Conservation (phyloP, 164 flowering plant species). For the Paratinospora sagittata region DNA sequence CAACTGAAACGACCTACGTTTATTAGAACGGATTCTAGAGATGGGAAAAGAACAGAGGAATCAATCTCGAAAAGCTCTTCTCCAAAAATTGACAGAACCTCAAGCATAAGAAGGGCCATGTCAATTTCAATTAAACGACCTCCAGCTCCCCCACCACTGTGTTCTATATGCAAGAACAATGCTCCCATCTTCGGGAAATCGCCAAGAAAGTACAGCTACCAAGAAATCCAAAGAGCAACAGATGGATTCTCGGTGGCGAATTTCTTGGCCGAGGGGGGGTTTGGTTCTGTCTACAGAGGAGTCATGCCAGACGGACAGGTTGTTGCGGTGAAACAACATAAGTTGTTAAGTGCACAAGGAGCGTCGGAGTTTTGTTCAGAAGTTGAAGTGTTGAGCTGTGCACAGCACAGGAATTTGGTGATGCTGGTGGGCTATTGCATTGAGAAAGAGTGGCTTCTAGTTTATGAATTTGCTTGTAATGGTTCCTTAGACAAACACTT, state of each 20-base stretch:
- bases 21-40: conserved; percentile 4
- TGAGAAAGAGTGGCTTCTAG: conserved; percentile 33
- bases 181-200: conserved; percentile 35
- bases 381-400: conserved; percentile 46
- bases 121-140: conserved; percentile 31
- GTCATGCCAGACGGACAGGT: conserved; percentile 39
- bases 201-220: conserved; percentile 32
- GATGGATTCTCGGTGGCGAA: conserved; percentile 31
- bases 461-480: conserved; percentile 43
- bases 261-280: conserved; percentile 43
- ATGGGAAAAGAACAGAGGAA: not conserved
- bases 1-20: not conserved
- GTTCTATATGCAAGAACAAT: conserved; percentile 33
- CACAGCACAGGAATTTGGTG: conserved; percentile 46
- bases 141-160: conserved; percentile 33
- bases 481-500: conserved; percentile 41
- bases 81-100: conserved; percentile 17
- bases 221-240: conserved; percentile 33
- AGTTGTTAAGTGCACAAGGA: conserved; percentile 32
- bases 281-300: conserved; percentile 36
- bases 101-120: conserved; percentile 31
- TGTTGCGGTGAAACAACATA: conserved; percentile 43
- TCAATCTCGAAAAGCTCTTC: not conserved
- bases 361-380: conserved; percentile 38
- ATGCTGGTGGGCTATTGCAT: conserved; percentile 42